Base-by-base conservation (phyloP, 2,329 filamentous ascomycete species). In the Curvularia sp. region DNA sequence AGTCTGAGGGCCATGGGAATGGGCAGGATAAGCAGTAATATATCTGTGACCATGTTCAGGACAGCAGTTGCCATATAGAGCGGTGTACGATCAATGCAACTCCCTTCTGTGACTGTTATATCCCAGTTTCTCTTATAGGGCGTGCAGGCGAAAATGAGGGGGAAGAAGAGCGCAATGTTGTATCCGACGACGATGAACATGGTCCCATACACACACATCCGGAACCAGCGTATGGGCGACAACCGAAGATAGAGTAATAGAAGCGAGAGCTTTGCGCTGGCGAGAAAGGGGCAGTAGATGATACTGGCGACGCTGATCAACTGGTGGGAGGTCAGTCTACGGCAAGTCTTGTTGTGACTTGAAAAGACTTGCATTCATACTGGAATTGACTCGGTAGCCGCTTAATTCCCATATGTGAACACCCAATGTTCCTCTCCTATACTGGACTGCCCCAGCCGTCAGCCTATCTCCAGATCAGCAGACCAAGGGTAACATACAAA, bases 331-430 rank as follows among this genome's bases (percentile, higher is more conserved):
- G 34, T 60, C 3, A 62, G 61, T 28, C n/a, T 36, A 34, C 12
- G 9, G 10, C 5, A 25, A 32, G 42, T 23, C 23, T 13, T 3
- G 48, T 4, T 1, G 2, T 36, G 13, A 36, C 19, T 18, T 7
- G 10, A 5, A 30, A 15, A 25, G 1, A 36, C 46, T 51, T 27
- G 59, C 61, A 7, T 65, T 63, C 21, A 68, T 27, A 3, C 60
- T 55, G 0, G 58, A 60, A 1, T 62, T 64, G 27, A 64, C 43
- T 21, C 30, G 45, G 27, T 56, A n/a, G 5, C 53, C 56, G 4
- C 46, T 52, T 1, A 69, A 57, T 39, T 69, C 67, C 64, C 65
- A 69, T n/a, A 64, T 59, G 36, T 69, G 67, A 3, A 68, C 58
- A 5, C 67, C 64, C 8, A 66, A 48, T 5, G 61, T 66, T 9